Conservation (phyloP, 805 yeast genomes). For the Tetrapisispora fleetii region DNA sequence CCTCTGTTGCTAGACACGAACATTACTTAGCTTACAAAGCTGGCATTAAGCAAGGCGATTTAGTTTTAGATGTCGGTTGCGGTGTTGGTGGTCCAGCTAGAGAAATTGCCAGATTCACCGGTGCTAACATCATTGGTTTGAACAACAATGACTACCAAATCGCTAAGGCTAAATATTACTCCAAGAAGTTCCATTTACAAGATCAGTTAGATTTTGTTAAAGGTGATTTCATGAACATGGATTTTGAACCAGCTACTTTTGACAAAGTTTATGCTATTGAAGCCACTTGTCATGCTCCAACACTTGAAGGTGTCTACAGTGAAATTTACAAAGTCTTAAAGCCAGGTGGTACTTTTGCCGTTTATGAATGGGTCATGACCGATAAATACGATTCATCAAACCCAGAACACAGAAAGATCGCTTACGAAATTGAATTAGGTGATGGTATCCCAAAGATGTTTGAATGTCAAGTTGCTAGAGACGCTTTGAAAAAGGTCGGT, state of each 20-base stretch:
- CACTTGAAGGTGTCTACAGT: constrained; percentile 86
- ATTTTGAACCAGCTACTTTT: constrained; percentile 77
- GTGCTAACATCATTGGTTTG: constrained; percentile 76
- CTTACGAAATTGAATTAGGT: constrained; percentile 95
- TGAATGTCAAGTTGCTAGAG: constrained; percentile 70
- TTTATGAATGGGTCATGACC: constrained; percentile 99
- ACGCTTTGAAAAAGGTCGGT: constrained; percentile 80
- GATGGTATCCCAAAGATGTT: constrained; percentile 99
- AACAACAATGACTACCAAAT: constrained; percentile 97
- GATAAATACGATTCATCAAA: constrained; percentile 80
- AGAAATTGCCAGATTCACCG: constrained; percentile 87
- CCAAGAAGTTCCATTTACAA: constrained; percentile 52
- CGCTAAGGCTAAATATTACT: constrained; percentile 78
- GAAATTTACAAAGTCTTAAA: constrained; percentile 92
- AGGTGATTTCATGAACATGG: constrained; percentile 99
- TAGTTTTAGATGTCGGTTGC: constrained; percentile 95
- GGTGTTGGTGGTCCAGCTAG: constrained; percentile 99
- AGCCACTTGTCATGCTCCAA: constrained; percentile 98
- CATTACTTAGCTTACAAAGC: constrained; percentile 86
- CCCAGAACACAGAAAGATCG: constrained; percentile 84
- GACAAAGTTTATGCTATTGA: constrained; percentile 98
- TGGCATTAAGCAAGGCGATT: constrained; percentile 67
- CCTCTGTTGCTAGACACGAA: constrained; percentile 95
- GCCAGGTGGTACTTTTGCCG: constrained; percentile 97
- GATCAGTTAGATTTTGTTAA: constrained; percentile 77